Base-by-base conservation (phyloP, 768 basidiomycete genomes). In the Zangia roseola region DNA sequence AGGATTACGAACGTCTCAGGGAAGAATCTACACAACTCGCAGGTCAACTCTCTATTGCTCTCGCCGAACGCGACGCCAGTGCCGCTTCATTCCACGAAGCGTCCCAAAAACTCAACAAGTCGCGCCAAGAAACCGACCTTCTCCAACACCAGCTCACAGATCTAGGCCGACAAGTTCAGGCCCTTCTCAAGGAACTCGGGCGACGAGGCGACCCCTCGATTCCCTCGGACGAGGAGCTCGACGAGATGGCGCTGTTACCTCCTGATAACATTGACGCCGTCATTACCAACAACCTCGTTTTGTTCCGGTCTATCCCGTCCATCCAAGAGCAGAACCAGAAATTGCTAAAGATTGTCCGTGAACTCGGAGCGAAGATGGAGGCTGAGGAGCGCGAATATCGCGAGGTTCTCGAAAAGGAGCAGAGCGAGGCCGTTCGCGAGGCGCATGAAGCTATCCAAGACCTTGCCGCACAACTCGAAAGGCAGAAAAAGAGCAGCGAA, bases 311-410 rank as follows among this genome's bases (percentile, higher is more conserved):
- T 0, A 79, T 97, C 44, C 77, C 80, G 13, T 74, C 79, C 12
- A 71, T 99, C n/a, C 94, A 97, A 61, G 80, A 84, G 35, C 94
- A 95, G 70, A 98, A 98, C 64, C 87, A 91, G 73, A 88, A 88
- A 57, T 71, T 97, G 20, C 74, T 98, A 40, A 84, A 80, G 66
- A 83, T 95, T 55, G 84, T 87, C 12, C 77, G 94, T 16, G 88
- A 90, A 47, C 75, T 98, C 33, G 92, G 88, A 6, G 70, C 76
- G 31, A 86, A 88, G 73, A 80, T 97, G 78, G 97, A 98, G 69
- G 74, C 74, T 6, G 87, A 89, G 57, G 92, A 95, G 68, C 77
- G 75, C 54, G 88, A 91, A 21, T 86, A 88, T 55, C 78, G 79
- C 37, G 84, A 82, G 40, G 65, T 70, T 6, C 80, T 89, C 68